These are phyloP conservation scores for Trametes punicea DNA, from an alignment of 768 basidiomycete genomes.

Conservation along the genomic window DNA sequence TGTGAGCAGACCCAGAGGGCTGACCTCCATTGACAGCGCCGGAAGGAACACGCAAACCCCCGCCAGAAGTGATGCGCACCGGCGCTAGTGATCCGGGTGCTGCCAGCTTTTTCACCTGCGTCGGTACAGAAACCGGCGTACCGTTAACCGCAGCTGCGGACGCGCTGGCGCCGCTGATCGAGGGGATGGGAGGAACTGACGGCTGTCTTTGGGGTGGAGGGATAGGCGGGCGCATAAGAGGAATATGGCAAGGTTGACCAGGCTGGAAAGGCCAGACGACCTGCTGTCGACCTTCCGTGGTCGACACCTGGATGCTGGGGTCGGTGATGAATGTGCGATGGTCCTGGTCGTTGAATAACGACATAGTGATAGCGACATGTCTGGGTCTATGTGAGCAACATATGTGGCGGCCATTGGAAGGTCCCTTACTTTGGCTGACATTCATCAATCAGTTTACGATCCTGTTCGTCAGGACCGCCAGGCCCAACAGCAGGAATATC, in stretches of 20 bases:
- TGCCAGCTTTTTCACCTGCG: slow-evolving; percentile 60
- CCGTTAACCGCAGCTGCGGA: slow-evolving; percentile 29
- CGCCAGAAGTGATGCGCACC: slow-evolving; percentile 59
- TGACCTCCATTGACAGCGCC: background rate
- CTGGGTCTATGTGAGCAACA: slow-evolving; percentile 30
- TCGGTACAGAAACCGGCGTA: slow-evolving; percentile 55
- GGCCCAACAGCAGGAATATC: slow-evolving; percentile 54
- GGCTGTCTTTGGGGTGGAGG: slow-evolving; percentile 8
- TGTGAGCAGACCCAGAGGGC: slow-evolving; percentile 6
- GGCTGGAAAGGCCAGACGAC: slow-evolving; percentile 47
- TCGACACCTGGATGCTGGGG: slow-evolving; percentile 41
- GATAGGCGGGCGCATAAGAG: slow-evolving; percentile 12
- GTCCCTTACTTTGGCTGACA: slow-evolving; percentile 48
- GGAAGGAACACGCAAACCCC: slow-evolving; percentile 39
- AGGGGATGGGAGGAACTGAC: slow-evolving; percentile 16
- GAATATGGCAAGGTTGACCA: slow-evolving; percentile 30
- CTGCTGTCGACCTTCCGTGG: slow-evolving; percentile 49
- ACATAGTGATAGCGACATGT: slow-evolving; percentile 47
- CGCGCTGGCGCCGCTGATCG: slow-evolving; percentile 11
- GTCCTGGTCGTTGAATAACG: slow-evolving; percentile 55
- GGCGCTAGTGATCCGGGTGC: slow-evolving; percentile 50
- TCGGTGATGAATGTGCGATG: slow-evolving; percentile 38
- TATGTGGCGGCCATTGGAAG: background rate
- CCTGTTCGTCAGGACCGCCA: slow-evolving; percentile 64
- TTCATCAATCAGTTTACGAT: slow-evolving; percentile 69